A percentile compares a stretch with the other conserved stretches of the same genome.
Evolutionary conservation across 352 stramenopile species (phyloP).

Genomic region (Pythium apleroticum): DNA sequence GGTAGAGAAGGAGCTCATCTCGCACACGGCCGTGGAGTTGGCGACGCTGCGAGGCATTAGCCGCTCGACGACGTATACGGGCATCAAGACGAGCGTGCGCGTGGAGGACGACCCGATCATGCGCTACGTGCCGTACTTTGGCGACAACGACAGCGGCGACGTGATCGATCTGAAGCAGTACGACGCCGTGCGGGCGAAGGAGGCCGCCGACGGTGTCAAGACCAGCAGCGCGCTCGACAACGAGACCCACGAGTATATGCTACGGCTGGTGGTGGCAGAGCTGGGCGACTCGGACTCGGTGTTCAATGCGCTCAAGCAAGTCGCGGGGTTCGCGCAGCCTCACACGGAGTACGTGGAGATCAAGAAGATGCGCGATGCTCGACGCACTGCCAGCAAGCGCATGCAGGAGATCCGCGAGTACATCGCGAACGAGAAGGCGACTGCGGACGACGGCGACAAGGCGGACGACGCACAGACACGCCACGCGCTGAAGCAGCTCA

Average conservation of each 20-base stretch:
- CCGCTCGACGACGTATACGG: constrained; percentile 63
- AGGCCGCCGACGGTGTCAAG: constrained; percentile 12
- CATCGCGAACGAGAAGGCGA: constrained; percentile 1
- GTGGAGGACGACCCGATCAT: constrained; percentile 90
- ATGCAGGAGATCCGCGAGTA: constrained; percentile 37
- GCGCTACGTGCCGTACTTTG: constrained; percentile 90
- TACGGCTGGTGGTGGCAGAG: constrained; percentile 60
- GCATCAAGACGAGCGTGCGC: constrained; percentile 67
- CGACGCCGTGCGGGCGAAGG: constrained; percentile 39
- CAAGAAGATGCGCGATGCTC: constrained; percentile 62
- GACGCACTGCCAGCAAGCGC: constrained; percentile 31
- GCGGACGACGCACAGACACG: constrained; percentile 19
- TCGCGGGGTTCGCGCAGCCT: constrained; percentile 54
- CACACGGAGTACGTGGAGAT: constrained; percentile 68
- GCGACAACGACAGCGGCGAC: constrained; percentile 85
- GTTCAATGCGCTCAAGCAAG: constrained; percentile 59
- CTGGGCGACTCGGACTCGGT: constrained; percentile 55
- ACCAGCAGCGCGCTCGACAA: constrained; percentile 49
- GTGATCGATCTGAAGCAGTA: constrained; percentile 77
- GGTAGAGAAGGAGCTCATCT: constrained; percentile 24
- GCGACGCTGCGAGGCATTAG: constrained; percentile 47
- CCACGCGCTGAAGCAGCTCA: constrained; percentile 38
- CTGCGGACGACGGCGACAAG: background rate
- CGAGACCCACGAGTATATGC: constrained; percentile 70
- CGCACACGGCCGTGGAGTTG: constrained; percentile 13